Base-by-base conservation (phyloP, 2,329 filamentous ascomycete species). In the Lomentospora prolificans region DNA sequence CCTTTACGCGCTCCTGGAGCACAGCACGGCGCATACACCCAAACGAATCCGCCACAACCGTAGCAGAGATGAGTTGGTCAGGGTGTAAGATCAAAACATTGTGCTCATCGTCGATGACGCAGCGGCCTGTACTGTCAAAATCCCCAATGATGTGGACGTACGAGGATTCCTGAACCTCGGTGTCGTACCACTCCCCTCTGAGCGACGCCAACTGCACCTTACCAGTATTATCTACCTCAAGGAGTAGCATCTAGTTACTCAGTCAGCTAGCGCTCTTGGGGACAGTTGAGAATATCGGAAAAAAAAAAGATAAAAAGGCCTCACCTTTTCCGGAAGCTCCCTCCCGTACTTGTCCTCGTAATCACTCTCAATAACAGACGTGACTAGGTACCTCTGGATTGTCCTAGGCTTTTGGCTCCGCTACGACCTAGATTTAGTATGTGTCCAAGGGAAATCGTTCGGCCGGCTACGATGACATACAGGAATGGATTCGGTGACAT, bases 31-130 rank as follows among this genome's bases (percentile, higher is more conserved):
- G 86, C 66, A 88, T 85, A 66, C 94, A 99, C 24, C 85, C 86
- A 67, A 97, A 96, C 0, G 94, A 96, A 69, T 99, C 94, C n/a
- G 90, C 91, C 46, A 99, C 87, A 4, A 95, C 90, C 0, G 94
- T 97, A 2, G 94, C 87, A 2, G 94, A 97, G 55, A 99, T 87
- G 31, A 99, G 80, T 70, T 97, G 91, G 65, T 99, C 94, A 0
- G 94, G 94, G 65, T 99, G 91, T 12, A 99, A 73, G 57, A 99
- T 90, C 53, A 99, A 74, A 69, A 97, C 87, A 63, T 91, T 90
- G 52, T 86, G 78, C 2, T 80, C 76, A 67, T 97, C 90, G 65
- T 95, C 87, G 59, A 97, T 79, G 50, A 95, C 72, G 66, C 91
- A 95, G 66, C 85, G 82, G 1, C 89, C 88, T 14, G 73, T 77